These are phyloP conservation scores for Tolypocladium nubicola DNA, from an alignment of 2,329 filamentous ascomycete genomes.

Conservation along the genomic window DNA sequence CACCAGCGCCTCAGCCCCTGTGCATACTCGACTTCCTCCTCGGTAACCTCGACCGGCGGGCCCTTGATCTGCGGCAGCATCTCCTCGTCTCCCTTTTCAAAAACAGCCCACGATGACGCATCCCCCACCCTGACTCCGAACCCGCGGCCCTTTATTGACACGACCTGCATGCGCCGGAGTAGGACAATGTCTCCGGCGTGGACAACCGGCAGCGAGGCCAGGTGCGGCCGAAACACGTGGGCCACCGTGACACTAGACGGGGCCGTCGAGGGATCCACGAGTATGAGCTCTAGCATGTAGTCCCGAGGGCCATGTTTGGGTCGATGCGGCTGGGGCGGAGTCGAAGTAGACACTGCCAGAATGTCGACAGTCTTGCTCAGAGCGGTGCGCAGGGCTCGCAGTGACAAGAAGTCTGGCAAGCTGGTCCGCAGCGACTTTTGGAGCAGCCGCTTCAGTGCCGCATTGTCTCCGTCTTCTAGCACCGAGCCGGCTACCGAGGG, in stretches of 20 bases:
- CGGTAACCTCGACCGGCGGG: conserved; percentile 45
- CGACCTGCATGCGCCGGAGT: conserved; percentile 44
- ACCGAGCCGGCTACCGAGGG: conserved; percentile 16
- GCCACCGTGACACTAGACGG: conserved; percentile 41
- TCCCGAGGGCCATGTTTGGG: conserved; percentile 48
- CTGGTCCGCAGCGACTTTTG: conserved; percentile 33
- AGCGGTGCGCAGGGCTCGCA: conserved; percentile 40
- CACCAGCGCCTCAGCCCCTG: conserved; percentile 39
- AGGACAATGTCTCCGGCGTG: conserved; percentile 47
- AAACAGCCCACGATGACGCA: conserved; percentile 51
- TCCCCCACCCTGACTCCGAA: conserved; percentile 46
- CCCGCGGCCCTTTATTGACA: conserved; percentile 40
- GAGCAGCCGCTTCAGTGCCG: conserved; percentile 34
- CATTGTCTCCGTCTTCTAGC: conserved; percentile 15
- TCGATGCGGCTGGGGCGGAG: conserved; percentile 38
- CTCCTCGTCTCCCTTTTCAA: conserved; percentile 31
- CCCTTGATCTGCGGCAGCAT: conserved; percentile 44
- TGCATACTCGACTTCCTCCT: conserved; percentile 39
- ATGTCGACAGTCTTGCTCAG: conserved; percentile 40
- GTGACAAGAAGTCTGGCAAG: conserved; percentile 40
- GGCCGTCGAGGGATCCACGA: conserved; percentile 45
- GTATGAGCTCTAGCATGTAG: conserved; percentile 46
- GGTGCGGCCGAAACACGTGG: conserved; percentile 48
- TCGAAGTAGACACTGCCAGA: conserved; percentile 41
- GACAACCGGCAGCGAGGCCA: conserved; percentile 43